Evolutionary conservation across 2,329 filamentous ascomycete species (phyloP).

Genomic region (Pseudogymnoascus sp.): DNA sequence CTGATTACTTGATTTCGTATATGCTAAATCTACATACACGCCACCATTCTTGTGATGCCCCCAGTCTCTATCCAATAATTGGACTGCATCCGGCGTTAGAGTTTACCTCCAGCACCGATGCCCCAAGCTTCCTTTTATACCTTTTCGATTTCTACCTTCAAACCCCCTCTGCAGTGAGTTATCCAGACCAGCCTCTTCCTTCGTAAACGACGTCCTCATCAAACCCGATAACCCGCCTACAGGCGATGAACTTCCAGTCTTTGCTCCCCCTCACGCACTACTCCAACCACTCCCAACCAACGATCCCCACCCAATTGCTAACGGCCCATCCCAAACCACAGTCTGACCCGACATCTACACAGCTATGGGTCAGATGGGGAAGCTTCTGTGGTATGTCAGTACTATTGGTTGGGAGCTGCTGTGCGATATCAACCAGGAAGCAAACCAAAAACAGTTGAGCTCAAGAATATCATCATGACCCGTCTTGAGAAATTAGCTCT

Average conservation of each 20-base stretch:
- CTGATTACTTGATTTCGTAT: neutral
- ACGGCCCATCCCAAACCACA: no score
- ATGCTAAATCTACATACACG: neutral
- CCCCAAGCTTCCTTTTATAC: no score
- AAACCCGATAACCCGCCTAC: neutral
- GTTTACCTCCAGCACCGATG: no score
- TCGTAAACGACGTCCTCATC: neutral
- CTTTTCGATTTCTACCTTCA: no score
- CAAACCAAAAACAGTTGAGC: neutral
- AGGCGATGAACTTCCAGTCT: neutral
- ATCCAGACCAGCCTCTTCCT: neutral
- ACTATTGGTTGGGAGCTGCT: neutral
- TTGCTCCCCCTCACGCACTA: neutral
- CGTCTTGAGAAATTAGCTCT: neutral
- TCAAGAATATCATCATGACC: neutral
- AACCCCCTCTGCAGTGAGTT: no score
- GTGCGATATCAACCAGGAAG: neutral
- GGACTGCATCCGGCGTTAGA: neutral
- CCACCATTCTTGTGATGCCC: neutral
- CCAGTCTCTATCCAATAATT: neutral
- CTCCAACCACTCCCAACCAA: neutral
- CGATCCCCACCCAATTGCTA: neutral
- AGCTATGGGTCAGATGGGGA: neutral
- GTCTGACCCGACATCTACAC: neutral
- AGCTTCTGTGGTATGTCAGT: neutral